Evolutionary conservation across 106 monocot species (phyloP).

Genomic region (Iris macrosiphon): DNA sequence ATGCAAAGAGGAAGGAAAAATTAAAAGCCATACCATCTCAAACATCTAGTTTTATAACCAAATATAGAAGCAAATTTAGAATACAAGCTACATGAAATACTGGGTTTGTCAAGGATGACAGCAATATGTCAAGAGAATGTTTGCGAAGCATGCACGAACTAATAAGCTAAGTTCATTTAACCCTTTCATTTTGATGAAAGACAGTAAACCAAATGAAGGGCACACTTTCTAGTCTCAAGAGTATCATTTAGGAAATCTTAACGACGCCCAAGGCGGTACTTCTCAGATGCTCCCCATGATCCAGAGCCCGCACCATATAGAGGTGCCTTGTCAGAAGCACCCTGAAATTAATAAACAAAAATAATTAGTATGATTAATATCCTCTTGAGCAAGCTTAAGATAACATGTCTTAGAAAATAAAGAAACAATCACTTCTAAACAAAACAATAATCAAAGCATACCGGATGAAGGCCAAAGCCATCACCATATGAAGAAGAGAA

Average conservation of each 20-base stretch:
- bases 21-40: not conserved
- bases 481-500: constrained; percentile 46
- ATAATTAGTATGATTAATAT: too few relatives aligned
- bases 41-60: not conserved
- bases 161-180: constrained; percentile 15
- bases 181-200: constrained; percentile 10
- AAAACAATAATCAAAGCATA: constrained; percentile 13
- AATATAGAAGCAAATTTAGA: not conserved
- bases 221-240: not conserved
- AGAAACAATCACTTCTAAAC: not conserved
- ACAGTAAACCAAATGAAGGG: not conserved
- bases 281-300: constrained; percentile 56
- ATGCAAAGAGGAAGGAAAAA: not conserved
- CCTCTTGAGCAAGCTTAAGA: not conserved
- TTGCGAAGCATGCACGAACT: constrained; percentile 1
- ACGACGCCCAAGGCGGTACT: constrained; percentile 32
- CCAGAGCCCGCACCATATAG: constrained; percentile 39
- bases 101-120: not conserved
- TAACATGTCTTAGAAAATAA: not conserved
- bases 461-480: constrained; percentile 39
- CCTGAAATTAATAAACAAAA: constrained; percentile 21
- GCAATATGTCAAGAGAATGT: constrained; percentile 3
- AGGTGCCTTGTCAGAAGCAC: constrained; percentile 36
- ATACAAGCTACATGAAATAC: not conserved
- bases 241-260: constrained; percentile 11